Evolutionary conservation across 768 basidiomycete species (phyloP), one percentile per base, ranked within the genome.

Genomic region (Mrakia blollopis): DNA sequence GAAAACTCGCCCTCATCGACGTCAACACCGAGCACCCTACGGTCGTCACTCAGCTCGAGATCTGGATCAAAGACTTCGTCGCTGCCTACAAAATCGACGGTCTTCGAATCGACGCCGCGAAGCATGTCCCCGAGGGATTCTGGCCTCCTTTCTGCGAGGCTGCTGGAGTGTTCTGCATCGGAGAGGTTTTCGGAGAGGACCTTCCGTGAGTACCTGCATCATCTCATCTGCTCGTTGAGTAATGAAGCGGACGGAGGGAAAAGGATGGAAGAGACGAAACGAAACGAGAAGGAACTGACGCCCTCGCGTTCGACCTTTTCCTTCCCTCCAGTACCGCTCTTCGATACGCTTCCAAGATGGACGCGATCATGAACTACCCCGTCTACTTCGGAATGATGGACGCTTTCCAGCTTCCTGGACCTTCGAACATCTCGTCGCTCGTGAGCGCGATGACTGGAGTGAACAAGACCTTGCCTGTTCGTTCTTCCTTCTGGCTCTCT

Each of bases 81-180:
- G 78, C 87, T 74, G 88, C 89, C 78, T 93, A 91, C 82, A 84
- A 84, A 39, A 89, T 95, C 78, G 93, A 94, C 82, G 91, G 92
- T n/a, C 87, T 95, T 76, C 89, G 93, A 69, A 91, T 94, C 82
- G 77, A 78, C 68, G 77, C 77, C 14, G 77, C 77, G 30, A 78
- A 78, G 82, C 92, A 94, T 81, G 89, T 93, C 72, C 86, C 89
- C 73, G 86, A 87, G 73, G 84, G 86, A 63, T 95, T 94, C 82
- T 94, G 92, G 92, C 89, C 91, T 1, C 81, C 81, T 9, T 93
- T 94, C 81, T 89, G 89, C 80, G 84, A 83, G 63, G 88, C 88
- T n/a, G 91, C 92, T 0, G 91, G 90, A 18, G 90, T 93, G 14
- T 93, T 91, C 84, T 93, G 91, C 80, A 90, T 93, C 73, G 93